Conservation (phyloP, 495 filamentous ascomycete genomes). For the Hamigera avellanea region DNA sequence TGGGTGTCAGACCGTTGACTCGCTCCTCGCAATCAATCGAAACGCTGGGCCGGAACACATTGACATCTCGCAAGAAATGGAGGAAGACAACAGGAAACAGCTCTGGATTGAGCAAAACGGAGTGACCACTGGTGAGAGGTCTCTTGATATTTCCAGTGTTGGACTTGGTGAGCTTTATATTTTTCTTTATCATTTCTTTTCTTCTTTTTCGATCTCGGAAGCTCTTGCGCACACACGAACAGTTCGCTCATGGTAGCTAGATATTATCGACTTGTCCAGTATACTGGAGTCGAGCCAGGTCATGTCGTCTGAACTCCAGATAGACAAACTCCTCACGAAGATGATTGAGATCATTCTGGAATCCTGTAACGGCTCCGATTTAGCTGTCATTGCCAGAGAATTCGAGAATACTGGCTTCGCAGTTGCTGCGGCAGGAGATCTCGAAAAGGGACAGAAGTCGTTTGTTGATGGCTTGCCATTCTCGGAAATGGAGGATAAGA, state of each 20-base stretch:
- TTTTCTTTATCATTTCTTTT: no score
- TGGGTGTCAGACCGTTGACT: conserved; percentile 59
- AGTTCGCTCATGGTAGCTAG: conserved; percentile 12
- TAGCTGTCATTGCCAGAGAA: conserved; percentile 67
- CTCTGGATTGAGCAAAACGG: conserved; percentile 66
- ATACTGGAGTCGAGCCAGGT: conserved; percentile 84
- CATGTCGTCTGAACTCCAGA: conserved; percentile 76
- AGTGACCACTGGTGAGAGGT: conserved; percentile 19
- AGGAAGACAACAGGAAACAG: conserved; percentile 50
- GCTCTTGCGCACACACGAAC: no score
- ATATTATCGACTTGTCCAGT: conserved; percentile 79
- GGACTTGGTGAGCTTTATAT: conserved; percentile 26
- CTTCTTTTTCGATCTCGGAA: no score
- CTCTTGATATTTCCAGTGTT: conserved; percentile 33
- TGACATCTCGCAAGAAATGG: conserved; percentile 26
- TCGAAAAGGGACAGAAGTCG: conserved; percentile 45
- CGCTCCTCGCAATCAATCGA: conserved; percentile 34
- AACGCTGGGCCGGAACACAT: conserved; percentile 44
- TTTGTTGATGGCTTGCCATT: conserved; percentile 55
- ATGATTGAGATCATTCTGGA: conserved; percentile 88
- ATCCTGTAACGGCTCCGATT: conserved; percentile 69
- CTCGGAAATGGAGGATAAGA: conserved; percentile 47
- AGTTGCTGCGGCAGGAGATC: conserved; percentile 65
- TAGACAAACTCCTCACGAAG: conserved; percentile 72
- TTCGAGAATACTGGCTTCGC: conserved; percentile 61